phyloP scores from a whole-genome alignment of 225 moss, liverwort and hornwort genomes.

The Pleurozium schreberi region DNA sequence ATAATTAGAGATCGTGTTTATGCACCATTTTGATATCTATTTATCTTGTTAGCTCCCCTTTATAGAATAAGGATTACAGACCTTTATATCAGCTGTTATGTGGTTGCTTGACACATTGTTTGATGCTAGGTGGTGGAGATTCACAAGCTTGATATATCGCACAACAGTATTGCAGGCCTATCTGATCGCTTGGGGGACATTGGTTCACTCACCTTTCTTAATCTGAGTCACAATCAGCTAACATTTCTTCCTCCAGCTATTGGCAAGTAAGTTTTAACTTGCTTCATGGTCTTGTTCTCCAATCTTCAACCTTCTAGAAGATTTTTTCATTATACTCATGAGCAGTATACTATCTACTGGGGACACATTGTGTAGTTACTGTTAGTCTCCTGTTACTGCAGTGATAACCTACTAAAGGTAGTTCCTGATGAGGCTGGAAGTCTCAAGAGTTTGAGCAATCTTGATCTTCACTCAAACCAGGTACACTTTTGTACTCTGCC shows the following conservation, averaged over 20 bases:
- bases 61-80: not conserved
- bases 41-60: not conserved
- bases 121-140: constrained; percentile 68
- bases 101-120: not conserved
- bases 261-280: constrained; percentile 49
- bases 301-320: not conserved
- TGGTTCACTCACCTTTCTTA: constrained; percentile 65
- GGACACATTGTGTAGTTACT: not conserved
- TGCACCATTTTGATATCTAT: not conserved
- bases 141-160: constrained; percentile 78
- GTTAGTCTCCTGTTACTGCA: constrained; percentile 5
- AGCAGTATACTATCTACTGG: not conserved
- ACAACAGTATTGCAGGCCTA: constrained; percentile 66
- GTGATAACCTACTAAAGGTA: constrained; percentile 61
- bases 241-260: constrained; percentile 64
- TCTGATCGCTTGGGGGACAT: constrained; percentile 73
- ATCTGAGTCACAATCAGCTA: constrained; percentile 79
- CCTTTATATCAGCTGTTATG: not conserved
- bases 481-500: constrained; percentile 2
- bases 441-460: constrained; percentile 57
- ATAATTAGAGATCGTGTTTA: not conserved
- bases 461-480: constrained; percentile 91
- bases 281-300: not conserved
- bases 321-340: not conserved
- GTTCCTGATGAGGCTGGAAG: constrained; percentile 65